phyloP scores from a whole-genome alignment of 768 basidiomycete species.

The Collybia nuda region DNA sequence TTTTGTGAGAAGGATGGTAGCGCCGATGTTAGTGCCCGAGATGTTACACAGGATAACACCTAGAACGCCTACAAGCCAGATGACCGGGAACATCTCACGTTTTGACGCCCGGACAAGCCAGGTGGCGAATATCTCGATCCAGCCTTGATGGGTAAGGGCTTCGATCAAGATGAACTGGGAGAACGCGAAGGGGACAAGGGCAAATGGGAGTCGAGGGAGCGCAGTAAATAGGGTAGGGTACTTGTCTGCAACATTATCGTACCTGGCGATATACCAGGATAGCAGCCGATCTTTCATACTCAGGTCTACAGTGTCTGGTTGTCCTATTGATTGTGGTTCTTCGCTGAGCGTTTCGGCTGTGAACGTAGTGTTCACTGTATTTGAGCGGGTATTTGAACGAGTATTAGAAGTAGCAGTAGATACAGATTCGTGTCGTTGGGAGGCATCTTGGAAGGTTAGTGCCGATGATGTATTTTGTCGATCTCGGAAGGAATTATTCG shows the following conservation, averaged over 20 bases:
- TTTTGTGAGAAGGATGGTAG: conserved; percentile 86
- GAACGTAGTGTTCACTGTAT: conserved; percentile 6
- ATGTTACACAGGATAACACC: conserved; percentile 79
- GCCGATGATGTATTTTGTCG: background rate
- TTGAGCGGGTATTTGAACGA: conserved; percentile 11
- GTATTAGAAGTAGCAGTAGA: conserved; percentile 2
- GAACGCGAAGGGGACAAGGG: conserved; percentile 88
- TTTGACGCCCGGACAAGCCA: conserved; percentile 57
- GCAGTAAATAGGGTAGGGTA: conserved; percentile 76
- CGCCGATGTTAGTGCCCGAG: conserved; percentile 89
- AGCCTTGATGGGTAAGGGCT: conserved; percentile 76
- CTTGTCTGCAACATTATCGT: conserved; percentile 24
- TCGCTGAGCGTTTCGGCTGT: conserved; percentile 1
- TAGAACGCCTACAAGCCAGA: conserved; percentile 71
- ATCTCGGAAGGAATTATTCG: background rate
- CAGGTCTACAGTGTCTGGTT: background rate
- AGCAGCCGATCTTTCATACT: conserved; percentile 6
- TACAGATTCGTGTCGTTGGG: conserved; percentile 4
- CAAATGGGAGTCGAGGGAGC: conserved; percentile 71
- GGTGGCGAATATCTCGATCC: conserved; percentile 79
- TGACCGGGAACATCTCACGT: conserved; percentile 43
- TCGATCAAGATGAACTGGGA: conserved; percentile 94
- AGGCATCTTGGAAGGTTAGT: background rate
- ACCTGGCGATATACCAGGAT: conserved; percentile 2
- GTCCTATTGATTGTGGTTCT: background rate